Base-by-base conservation (phyloP, 192 early-diverging fungal genomes). In the Dissophora ornata region DNA sequence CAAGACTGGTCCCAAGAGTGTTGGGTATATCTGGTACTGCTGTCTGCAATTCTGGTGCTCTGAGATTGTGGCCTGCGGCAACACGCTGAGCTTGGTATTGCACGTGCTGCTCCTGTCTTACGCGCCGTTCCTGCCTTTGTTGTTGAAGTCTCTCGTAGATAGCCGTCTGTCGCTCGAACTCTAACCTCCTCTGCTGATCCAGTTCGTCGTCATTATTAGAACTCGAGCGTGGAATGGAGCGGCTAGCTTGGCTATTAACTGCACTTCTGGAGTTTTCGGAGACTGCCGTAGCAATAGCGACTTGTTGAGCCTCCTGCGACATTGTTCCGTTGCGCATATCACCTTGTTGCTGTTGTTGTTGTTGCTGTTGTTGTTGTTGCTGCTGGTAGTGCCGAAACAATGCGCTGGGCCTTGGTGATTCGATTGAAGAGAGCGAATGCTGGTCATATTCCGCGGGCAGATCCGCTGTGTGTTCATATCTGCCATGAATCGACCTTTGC, bases 101-200 rank as follows among this genome's bases (percentile, higher is more conserved):
- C 2, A 29, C 21, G 18, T 26, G 60, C 18, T 62, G 60, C 36
- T 62, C 48, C 48, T 51, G 30, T 21, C 36, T 28, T 1, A 32
- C 42, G 6, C 48, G 21, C 15, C 51, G 60, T 38, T 51, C 15
- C 24, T 51, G 34, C 11, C 33, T 18, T n/a, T 48, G 30, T 7
- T 26, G 60, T 10, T 62, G 60, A 28, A 41, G 33, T 8, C 60
- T 47, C 30, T 62, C 60, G 26, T 62, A 62, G 12, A 62, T 32
- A 19, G 49, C 30, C 60, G 51, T 51, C 18, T 62, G 60, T 13
- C 48, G 46, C n/a, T 62, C 60, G 25, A 62, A 62, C 22, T 62
- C 60, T 18, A 29, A 28, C 34, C 48, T 50, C 18, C 47, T 50
- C 15, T 49, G 48, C 16, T 62, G 33, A 12, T 62, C 36, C 1